Evolutionary conservation across 192 early-diverging fungal species (phyloP).

Genomic region (Linnemannia schmuckeri): DNA sequence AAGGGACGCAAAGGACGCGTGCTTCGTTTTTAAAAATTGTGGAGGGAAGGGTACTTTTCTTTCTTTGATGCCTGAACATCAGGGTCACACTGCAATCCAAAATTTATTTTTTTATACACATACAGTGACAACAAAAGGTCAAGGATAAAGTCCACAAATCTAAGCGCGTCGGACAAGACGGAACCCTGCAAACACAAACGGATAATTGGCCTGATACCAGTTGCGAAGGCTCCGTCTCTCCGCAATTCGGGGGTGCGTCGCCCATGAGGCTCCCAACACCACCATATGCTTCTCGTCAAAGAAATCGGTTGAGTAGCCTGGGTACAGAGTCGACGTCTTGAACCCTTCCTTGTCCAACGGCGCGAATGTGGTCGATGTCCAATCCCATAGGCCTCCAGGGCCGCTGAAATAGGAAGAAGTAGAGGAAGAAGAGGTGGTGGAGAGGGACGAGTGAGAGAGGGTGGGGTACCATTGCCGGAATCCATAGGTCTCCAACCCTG

Average conservation of each 20-base stretch:
- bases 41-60: too few relatives aligned
- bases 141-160: too few relatives aligned
- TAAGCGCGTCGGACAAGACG: slow-evolving; percentile 58
- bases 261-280: slow-evolving; percentile 88
- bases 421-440: background rate
- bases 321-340: slow-evolving; percentile 75
- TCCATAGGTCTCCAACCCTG: slow-evolving; percentile 70
- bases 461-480: slow-evolving; percentile 78
- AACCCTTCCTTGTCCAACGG: slow-evolving; percentile 69
- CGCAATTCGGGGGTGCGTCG: slow-evolving; percentile 84
- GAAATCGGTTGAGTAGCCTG: slow-evolving; percentile 93
- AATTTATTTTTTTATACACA: background rate
- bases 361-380: slow-evolving; percentile 78
- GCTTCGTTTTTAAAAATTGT: background rate
- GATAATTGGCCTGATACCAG: slow-evolving; percentile 92
- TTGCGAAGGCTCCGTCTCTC: slow-evolving; percentile 82
- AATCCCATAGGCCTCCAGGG: slow-evolving; percentile 82
- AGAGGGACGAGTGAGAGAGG: slow-evolving; percentile 47
- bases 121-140: too few relatives aligned
- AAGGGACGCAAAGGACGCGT: too few relatives aligned
- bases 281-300: slow-evolving; percentile 91
- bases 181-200: slow-evolving; percentile 87
- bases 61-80: too few relatives aligned
- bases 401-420: slow-evolving; percentile 49
- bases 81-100: background rate